Evolutionary conservation across 192 early-diverging fungal species (phyloP).

Genomic region (Physocladia obscura): DNA sequence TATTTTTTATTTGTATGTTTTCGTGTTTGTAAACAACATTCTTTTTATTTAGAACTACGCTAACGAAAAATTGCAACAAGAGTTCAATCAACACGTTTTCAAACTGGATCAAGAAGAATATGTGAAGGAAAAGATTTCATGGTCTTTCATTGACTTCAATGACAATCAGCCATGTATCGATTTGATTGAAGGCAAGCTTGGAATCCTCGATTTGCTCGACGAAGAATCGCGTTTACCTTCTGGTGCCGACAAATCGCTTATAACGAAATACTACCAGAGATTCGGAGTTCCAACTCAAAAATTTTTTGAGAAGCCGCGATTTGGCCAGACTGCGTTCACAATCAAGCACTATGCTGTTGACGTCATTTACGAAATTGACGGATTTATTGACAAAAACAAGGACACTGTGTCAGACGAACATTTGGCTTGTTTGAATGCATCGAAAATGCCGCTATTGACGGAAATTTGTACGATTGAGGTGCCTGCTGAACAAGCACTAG

Average conservation of each 20-base stretch:
- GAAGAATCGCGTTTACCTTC: slow-evolving; percentile 88
- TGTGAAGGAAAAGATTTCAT: slow-evolving; percentile 90
- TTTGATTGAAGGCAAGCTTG: slow-evolving; percentile 93
- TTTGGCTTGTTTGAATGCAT: slow-evolving; percentile 67
- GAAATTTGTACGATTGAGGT: slow-evolving; percentile 75
- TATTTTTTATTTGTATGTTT: background rate
- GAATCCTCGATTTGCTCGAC: slow-evolving; percentile 92
- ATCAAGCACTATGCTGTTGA: slow-evolving; percentile 94
- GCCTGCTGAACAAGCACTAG: slow-evolving; percentile 60
- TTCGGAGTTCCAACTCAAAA: slow-evolving; percentile 63
- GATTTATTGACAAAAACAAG: slow-evolving; percentile 98
- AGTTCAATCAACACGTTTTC: slow-evolving; percentile 98
- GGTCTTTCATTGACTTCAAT: slow-evolving; percentile 98
- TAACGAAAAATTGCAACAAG: slow-evolving; percentile 98
- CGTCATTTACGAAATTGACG: slow-evolving; percentile 90
- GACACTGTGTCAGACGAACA: slow-evolving; percentile 91
- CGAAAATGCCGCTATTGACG: slow-evolving; percentile 70
- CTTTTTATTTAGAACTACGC: too few relatives aligned
- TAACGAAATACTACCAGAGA: slow-evolving; percentile 86
- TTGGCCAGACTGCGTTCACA: slow-evolving; percentile 83
- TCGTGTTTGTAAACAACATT: background rate
- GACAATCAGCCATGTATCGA: slow-evolving; percentile 99
- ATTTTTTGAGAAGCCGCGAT: slow-evolving; percentile 91
- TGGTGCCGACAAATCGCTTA: slow-evolving; percentile 80
- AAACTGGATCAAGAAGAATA: slow-evolving; percentile 99